Base-by-base conservation (phyloP, 2,329 filamentous ascomycete species). In the Botrytis aclada region DNA sequence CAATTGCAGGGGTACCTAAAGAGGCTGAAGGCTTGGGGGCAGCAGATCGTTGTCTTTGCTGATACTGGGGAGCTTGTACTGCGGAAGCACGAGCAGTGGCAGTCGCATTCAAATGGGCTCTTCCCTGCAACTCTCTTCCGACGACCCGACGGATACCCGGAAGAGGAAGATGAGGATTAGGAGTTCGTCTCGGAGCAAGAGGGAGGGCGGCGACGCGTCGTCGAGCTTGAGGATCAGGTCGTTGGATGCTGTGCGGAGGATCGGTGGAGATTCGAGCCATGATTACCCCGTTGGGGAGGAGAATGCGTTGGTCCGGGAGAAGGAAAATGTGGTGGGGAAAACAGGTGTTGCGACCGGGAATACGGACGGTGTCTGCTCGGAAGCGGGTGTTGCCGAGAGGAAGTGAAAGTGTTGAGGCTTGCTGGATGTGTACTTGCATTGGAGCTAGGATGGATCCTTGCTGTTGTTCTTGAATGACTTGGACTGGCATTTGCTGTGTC, bases 231-330 rank as follows among this genome's bases (percentile, higher is more conserved):
- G n/a, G n/a, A n/a, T 43, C n/a, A 0, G 61, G 37, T 12, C 9
- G 0, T 14, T 10, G 61, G 4, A 0, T 5, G 22, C 4, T 10
- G 12, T 8, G 14, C 1, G 14, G 60, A n/a, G 34, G 4, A 3
- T 14, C 7, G n/a, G 20, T 5, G 2, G 60, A 3, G 7, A 9
- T 2, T 62, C 10, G 9, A 22, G 12, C 4, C 0, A 41, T 8
- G 34, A 41, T 25, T 14, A 37, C 14, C 12, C 60, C 60, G 37
- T 62, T 39, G 25, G 60, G 34, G 0, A 62, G 25, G n/a, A 63
- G 61, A 1, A 63, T 29, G 0, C 25, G 39, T 9, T 39, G 14
- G 14, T 41, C 60, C 0, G 60, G 60, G 37, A 41, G 60, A 8
- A 62, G 37, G 14, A n/a, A 9, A 5, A 22, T 41, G 5, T 39